Base-by-base conservation (phyloP, 2,329 filamentous ascomycete genomes). In the Cryphonectria japonica region DNA sequence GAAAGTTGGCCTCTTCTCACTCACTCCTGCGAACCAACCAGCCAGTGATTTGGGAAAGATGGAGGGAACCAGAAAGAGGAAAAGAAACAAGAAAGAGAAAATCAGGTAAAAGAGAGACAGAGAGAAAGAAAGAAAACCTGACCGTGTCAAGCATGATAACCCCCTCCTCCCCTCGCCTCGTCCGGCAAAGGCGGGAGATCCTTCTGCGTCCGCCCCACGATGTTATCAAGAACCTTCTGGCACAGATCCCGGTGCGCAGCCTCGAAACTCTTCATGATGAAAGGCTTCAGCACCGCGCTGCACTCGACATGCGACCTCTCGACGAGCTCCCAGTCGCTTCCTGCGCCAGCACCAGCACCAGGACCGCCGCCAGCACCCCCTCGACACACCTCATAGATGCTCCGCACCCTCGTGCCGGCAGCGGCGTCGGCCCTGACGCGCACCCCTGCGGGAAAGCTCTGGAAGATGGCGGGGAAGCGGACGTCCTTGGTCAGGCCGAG, bases 391-490 rank as follows among this genome's bases (percentile, higher is more conserved):
- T 78, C 77, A 73, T 80, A 82, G 32, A 77, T 77, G 70, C 79
- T 82, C 78, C 84, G 81, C 67, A 85, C 80, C 22, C 78, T 77
- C 32, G 85, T 83, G 52, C 83, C 83, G 34, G 78, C 83, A 3
- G 80, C 78, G 5, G 83, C 83, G 57, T 82, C 78, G 65, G 82
- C 83, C 54, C 84, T 79, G 68, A 81, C 81, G n/a, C 84, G 80
- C 41, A 83, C 76, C 64, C 84, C 84, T 50, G 78, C 76, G 32
- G 78, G 77, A 43, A 82, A 79, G 71, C 76, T 78, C 75, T 85
- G 84, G 72, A 85, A 84, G 39, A 83, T 79, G 72, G 82, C 82
- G 5, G 81, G 81, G 70, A 85, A 81, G 67, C 74, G 74, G 52
- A 85, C 78, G 43, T 81, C 79, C 74, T 81, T 84, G 63, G 50